Evolutionary conservation across 352 stramenopile species (phyloP).

Genomic region (Thalassiosira mediterranea): DNA sequence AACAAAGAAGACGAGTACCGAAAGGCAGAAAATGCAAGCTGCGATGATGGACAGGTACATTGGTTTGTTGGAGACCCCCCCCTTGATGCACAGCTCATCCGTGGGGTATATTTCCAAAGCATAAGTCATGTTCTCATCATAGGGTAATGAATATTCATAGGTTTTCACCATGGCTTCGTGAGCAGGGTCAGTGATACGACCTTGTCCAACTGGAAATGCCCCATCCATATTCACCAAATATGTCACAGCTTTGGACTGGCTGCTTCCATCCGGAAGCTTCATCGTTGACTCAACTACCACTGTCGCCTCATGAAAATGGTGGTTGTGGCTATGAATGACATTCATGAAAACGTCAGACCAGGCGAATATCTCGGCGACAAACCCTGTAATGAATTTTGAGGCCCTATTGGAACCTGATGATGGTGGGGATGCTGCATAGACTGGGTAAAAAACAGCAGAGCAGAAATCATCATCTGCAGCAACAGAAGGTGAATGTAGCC

Average conservation of each 20-base stretch:
- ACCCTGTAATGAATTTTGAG: conserved; percentile 9
- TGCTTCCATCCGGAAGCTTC: conserved; percentile 1
- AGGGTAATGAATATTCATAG: conserved; percentile 8
- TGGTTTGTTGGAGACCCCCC: conserved; percentile 14
- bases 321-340: neutral
- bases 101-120: conserved; percentile 24
- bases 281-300: conserved; percentile 6
- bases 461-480: too few species aligned
- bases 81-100: neutral
- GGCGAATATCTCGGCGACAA: conserved; percentile 20
- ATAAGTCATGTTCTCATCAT: neutral
- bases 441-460: too few species aligned
- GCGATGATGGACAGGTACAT: conserved; percentile 15
- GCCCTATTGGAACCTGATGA: neutral
- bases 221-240: conserved; percentile 17
- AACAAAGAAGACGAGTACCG: conserved; percentile 32
- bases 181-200: neutral
- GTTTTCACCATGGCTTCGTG: conserved; percentile 2
- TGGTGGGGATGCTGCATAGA: too few species aligned
- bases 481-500: too few species aligned
- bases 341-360: conserved; percentile 14
- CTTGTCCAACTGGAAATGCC: neutral
- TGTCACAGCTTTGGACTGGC: neutral
- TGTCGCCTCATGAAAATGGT: neutral
- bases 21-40: conserved; percentile 27